A percentile compares a stretch with the other conserved stretches of the same genome.
These are phyloP conservation scores for Trichoderma oligosporum DNA, from an alignment of 2,329 filamentous ascomycete genomes.

Conservation along the genomic window DNA sequence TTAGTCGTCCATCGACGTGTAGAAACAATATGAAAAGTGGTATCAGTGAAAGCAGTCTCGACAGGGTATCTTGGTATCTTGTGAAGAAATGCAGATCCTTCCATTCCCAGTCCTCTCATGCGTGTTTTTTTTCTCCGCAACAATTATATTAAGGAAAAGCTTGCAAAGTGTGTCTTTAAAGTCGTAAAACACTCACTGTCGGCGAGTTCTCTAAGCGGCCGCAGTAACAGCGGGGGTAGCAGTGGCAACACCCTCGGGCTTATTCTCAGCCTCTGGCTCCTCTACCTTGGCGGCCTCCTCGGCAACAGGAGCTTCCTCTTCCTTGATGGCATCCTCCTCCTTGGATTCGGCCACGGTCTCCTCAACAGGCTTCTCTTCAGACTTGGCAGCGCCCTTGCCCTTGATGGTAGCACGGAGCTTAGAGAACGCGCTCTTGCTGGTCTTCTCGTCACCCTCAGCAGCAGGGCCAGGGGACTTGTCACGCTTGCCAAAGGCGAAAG, in stretches of 20 bases:
- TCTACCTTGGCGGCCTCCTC: slow-evolving; percentile 32
- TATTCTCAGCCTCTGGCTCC: slow-evolving; percentile 38
- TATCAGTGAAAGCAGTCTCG: slow-evolving; percentile 48
- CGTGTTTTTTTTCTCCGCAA: slow-evolving; percentile 31
- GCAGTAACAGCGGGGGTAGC: slow-evolving; percentile 48
- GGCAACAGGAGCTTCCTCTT: slow-evolving; percentile 31
- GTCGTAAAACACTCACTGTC: slow-evolving; percentile 27
- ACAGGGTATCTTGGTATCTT: slow-evolving; percentile 54
- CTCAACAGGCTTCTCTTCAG: slow-evolving; percentile 40
- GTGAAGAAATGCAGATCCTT: slow-evolving; percentile 52
- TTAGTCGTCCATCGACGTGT: slow-evolving; percentile 23
- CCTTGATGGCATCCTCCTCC: slow-evolving; percentile 37
- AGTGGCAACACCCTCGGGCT: slow-evolving; percentile 40
- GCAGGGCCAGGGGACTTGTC: slow-evolving; percentile 57
- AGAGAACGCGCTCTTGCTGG: slow-evolving; percentile 51
- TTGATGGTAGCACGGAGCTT: slow-evolving; percentile 58
- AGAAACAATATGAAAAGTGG: slow-evolving; percentile 37
- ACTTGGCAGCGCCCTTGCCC: slow-evolving; percentile 42
- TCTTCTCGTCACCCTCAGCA: slow-evolving; percentile 55
- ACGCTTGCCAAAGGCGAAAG: slow-evolving; percentile 77
- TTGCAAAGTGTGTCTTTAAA: slow-evolving; percentile 26
- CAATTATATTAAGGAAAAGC: slow-evolving; percentile 24
- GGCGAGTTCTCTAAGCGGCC: slow-evolving; percentile 44
- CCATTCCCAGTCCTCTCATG: slow-evolving; percentile 45
- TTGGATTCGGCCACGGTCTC: slow-evolving; percentile 31